Conservation (phyloP, 1,284 basidiomycete genomes). For the Meripilus lineatus region DNA sequence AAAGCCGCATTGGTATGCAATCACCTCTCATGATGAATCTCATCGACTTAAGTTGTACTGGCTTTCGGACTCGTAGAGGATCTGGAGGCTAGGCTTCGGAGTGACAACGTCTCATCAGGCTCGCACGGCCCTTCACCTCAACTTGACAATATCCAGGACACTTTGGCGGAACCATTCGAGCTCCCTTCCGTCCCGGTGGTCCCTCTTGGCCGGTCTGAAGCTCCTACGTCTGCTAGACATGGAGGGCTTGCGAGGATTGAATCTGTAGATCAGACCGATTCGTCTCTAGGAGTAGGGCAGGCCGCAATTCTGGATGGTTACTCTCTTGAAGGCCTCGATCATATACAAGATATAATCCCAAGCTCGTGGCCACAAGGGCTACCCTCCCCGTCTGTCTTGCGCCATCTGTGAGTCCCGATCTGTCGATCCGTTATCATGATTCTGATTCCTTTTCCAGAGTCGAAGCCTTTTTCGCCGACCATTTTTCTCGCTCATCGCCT, state of each 20-base stretch:
- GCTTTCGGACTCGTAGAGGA: background rate
- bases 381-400: slow-evolving; percentile 50
- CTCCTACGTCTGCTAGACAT: too few relatives aligned
- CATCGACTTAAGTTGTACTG: background rate
- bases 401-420: slow-evolving; percentile 47
- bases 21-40: slow-evolving; percentile 18
- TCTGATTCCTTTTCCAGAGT: slow-evolving; percentile 37
- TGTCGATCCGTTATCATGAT: background rate
- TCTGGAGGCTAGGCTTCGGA: background rate
- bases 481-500: slow-evolving; percentile 56
- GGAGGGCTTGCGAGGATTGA: too few relatives aligned
- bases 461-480: slow-evolving; percentile 65
- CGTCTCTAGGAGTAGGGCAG: slow-evolving; percentile 36
- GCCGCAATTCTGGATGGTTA: slow-evolving; percentile 42
- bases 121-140: background rate
- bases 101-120: background rate
- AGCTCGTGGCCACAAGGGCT: slow-evolving; percentile 44
- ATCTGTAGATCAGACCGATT: background rate
- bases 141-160: too few relatives aligned
- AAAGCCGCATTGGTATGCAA: slow-evolving; percentile 1
- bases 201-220: too few relatives aligned
- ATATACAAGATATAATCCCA: too few relatives aligned
- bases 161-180: too few relatives aligned
- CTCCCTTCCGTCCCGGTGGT: too few relatives aligned
- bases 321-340: too few relatives aligned